Evolutionary conservation across 768 basidiomycete species (phyloP), one percentile per base, ranked within the genome.

Genomic region (Hemileccinum impolitum): DNA sequence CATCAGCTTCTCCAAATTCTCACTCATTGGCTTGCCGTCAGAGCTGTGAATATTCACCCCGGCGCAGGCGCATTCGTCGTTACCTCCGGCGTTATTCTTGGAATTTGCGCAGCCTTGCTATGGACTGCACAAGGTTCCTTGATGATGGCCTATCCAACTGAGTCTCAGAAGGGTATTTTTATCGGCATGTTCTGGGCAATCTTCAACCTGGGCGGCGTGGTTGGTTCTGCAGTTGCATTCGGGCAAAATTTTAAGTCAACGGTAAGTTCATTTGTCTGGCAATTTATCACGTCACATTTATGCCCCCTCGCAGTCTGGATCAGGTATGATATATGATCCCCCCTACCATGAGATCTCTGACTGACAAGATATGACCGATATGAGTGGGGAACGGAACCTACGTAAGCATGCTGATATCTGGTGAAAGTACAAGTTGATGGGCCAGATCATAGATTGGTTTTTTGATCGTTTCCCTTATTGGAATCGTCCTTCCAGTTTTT

Each of bases 201-300:
- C 54, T 90, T 93, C 72, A 90, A 90, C 56, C 51, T 90, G 26
- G 88, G 88, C 31, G 83, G 82, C 39, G 85, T 92, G 38, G 81
- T 92, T 39, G 89, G 90, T 19, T 78, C 88, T 17, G 73, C 85
- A 12, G 85, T 91, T 25, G 80, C 87, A 10, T 74, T 91, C 38
- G 90, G 80, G 0, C 75, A 80, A 54, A 90, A 90, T 60, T 82
- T 81, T 61, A 61, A 84, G 39, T 82, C 80, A 12, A 75, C 62
- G 57, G 85, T 83, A 52, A 35, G 76, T 69, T 15, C 17, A 35
- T 41, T 45, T 23, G 1, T 21, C 40, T 1, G 0, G 6, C 4
- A 14, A 6, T 13, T 32, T 11, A 10, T 32, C 4, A 8, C 15
- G 39, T n/a, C n/a, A 35, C 13, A 9, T 40, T 35, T 15, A 34